Conservation (phyloP, 257 asterid genomes). For the Rhazya stricta region DNA sequence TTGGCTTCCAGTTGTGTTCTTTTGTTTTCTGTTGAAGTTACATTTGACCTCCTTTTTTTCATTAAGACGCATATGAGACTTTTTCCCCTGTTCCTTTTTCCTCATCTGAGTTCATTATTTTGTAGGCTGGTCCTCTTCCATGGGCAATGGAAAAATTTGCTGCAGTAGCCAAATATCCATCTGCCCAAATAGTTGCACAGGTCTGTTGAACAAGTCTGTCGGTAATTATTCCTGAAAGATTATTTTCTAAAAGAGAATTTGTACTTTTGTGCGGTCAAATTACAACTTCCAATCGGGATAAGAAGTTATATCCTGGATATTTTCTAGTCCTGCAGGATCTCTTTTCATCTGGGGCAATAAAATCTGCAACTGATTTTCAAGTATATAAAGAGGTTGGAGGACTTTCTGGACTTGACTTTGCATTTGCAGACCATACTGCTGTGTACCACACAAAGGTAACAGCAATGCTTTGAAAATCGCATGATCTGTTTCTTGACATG, state of each 20-base stretch:
- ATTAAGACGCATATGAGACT: not conserved
- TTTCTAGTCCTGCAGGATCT: constrained; percentile 62
- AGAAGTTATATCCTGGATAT: constrained; percentile 19
- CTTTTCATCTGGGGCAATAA: constrained; percentile 78
- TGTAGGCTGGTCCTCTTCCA: constrained; percentile 95
- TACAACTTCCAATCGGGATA: constrained; percentile 2
- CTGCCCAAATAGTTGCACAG: constrained; percentile 83
- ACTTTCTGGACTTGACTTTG: constrained; percentile 98
- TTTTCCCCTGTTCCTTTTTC: constrained; percentile 14
- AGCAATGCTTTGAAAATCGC: not conserved
- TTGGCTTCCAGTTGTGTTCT: not conserved
- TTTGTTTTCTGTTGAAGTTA: not conserved
- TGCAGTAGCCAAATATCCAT: constrained; percentile 73
- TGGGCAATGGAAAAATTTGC: constrained; percentile 93
- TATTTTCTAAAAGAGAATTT: not conserved
- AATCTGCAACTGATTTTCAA: constrained; percentile 96
- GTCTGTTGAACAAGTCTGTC: constrained; percentile 34
- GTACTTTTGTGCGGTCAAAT: not conserved
- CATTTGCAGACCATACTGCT: constrained; percentile 72
- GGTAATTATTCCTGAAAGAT: not conserved
- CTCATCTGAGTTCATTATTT: constrained; percentile 18
- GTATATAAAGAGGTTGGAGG: constrained; percentile 86
- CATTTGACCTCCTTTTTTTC: not conserved
- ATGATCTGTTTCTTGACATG: not conserved
- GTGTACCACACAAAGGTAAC: constrained; percentile 94